These are phyloP conservation scores for Chrysophaeum taylorii DNA, from an alignment of 352 stramenopile genomes.

Conservation along the genomic window DNA sequence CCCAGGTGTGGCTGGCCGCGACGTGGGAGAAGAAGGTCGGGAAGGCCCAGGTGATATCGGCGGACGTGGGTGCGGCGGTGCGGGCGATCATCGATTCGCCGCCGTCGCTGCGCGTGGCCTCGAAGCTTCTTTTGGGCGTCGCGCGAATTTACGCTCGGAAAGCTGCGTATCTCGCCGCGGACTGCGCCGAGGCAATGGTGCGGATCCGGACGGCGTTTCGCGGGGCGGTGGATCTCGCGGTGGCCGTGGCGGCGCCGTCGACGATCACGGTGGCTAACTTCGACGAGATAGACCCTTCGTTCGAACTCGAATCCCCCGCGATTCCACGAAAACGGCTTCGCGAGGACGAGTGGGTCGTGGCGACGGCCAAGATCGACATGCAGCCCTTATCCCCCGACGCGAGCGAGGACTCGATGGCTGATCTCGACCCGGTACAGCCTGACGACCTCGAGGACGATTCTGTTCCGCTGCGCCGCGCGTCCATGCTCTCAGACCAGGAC, in stretches of 20 bases:
- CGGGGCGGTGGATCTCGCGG: slow-evolving; percentile 33
- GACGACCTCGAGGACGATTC: background rate
- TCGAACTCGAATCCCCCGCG: slow-evolving; percentile 6
- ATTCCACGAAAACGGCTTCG: background rate
- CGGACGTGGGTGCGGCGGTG: slow-evolving; percentile 88
- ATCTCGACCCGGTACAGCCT: background rate
- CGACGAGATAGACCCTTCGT: background rate
- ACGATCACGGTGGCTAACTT: slow-evolving; percentile 34
- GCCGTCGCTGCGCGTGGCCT: slow-evolving; percentile 88
- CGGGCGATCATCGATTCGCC: slow-evolving; percentile 84
- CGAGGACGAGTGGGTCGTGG: background rate
- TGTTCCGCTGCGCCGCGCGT: background rate
- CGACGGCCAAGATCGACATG: background rate
- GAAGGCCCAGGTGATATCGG: slow-evolving; percentile 93
- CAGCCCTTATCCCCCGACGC: too few relatives aligned
- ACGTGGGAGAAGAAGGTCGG: slow-evolving; percentile 99
- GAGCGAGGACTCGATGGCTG: too few relatives aligned
- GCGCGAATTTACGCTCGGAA: slow-evolving; percentile 97
- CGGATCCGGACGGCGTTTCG: slow-evolving; percentile 96
- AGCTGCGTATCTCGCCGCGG: slow-evolving; percentile 84
- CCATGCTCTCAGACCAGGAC: too few relatives aligned
- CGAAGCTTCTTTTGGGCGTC: slow-evolving; percentile 92
- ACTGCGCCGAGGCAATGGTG: slow-evolving; percentile 95
- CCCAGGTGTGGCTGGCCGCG: slow-evolving; percentile 96
- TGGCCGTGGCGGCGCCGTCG: slow-evolving; percentile 34